Percentiles rank a stretch among this genome's conserved stretches.
These are phyloP conservation scores for Erythrobasidium hasegawianum DNA, from an alignment of 1,284 basidiomycete species.

Conservation along the genomic window DNA sequence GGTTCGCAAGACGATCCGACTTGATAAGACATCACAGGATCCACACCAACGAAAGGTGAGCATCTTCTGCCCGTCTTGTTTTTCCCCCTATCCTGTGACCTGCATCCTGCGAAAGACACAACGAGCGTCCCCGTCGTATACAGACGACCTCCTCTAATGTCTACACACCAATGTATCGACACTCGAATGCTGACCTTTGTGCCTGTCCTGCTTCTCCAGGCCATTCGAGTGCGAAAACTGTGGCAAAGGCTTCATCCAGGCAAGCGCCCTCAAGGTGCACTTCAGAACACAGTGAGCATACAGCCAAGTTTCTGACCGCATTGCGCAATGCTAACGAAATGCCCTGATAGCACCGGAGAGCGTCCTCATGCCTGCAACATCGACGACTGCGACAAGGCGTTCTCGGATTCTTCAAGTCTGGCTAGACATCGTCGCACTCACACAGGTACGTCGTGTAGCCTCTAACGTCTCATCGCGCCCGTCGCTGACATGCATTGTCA, in stretches of 20 bases:
- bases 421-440: conserved; percentile 58
- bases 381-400: conserved; percentile 53
- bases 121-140: no score
- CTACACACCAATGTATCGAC: no score
- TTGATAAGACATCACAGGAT: conserved; percentile 53
- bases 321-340: not conserved
- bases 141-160: no score
- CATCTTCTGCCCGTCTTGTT: no score
- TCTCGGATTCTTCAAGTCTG: conserved; percentile 58
- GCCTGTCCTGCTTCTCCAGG: conserved; percentile 29
- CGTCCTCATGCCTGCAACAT: conserved; percentile 56
- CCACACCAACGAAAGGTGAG: conserved; percentile 49
- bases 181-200: no score
- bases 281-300: conserved; percentile 52
- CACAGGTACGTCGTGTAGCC: no score
- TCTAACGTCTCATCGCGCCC: no score
- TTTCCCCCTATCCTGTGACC: not conserved
- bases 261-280: conserved; percentile 43
- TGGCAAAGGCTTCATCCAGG: conserved; percentile 47
- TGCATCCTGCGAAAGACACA: no score
- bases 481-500: no score
- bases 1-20: conserved; percentile 54
- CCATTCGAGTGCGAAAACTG: conserved; percentile 43
- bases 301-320: no score
- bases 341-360: conserved; percentile 54